Evolutionary conservation across 2,329 filamentous ascomycete species (phyloP), one percentile per base, ranked within the genome.

Genomic region (Chaetomium olivaceum): DNA sequence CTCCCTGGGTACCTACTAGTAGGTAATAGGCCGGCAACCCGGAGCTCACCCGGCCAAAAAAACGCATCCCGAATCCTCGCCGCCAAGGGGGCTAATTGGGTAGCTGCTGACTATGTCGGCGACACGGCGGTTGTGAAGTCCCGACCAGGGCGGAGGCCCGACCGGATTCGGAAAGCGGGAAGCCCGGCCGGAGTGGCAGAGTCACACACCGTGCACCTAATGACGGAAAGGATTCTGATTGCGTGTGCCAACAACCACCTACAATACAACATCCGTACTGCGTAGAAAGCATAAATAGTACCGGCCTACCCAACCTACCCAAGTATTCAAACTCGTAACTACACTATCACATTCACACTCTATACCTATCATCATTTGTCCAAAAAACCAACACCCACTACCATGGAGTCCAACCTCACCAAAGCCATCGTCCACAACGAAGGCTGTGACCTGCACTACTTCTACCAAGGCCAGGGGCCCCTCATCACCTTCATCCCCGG

Each of bases 401-500:
- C 8, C 46, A 63, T 63, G 61, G 55, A 50, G 2, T 58, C 54
- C 57, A 64, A 60, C 57, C 50, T 57, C 4, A 64, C 48, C 19
- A 36, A 31, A 50, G 68, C 68, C 9, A 66, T 69, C 50, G 64
- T 77, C 27, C 59, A 71, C 25, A 76, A 71, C n/a, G 75, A 77
- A 68, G 69, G 64, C 11, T 77, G 75, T 56, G 71, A 73, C 54
- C 64, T 76, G 7, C 73, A 76, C 58, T 77, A 76, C 67, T 76
- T 72, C 72, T 69, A 70, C 65, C 72, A 71, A 56, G 75, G 75
- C 57, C 64, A 46, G 7, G 75, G 75, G 0, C 75, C 74, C 7
- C 70, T 77, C 4, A 68, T 77, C 31, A 68, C 69, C 50, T 76
- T 77, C 67, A 66, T 77, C 29, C 75, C 75, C 1, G 75, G 76